Conservation (phyloP, 345 rosid genomes). For the Eutrema heterophyllum region DNA sequence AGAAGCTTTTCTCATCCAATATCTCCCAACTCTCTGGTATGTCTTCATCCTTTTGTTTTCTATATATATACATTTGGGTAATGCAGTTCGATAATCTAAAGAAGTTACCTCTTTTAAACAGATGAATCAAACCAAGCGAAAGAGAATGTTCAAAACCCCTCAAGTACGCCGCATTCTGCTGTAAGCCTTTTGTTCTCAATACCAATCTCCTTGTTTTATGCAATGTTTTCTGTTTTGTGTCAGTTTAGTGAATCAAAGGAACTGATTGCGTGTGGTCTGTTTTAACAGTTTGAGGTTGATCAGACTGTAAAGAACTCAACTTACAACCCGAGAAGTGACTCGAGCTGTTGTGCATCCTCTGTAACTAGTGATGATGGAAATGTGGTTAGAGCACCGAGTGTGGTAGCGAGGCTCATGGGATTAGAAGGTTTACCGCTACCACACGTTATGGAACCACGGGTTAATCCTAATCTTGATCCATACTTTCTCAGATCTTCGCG, state of each 20-base stretch:
- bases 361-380: slow-evolving; percentile 83
- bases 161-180: slow-evolving; percentile 6
- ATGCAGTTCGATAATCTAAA: background rate
- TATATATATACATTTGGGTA: background rate
- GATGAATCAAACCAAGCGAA: slow-evolving; percentile 29
- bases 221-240: background rate
- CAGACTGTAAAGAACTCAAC: slow-evolving; percentile 45
- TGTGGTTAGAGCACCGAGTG: slow-evolving; percentile 77
- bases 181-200: slow-evolving; percentile 17
- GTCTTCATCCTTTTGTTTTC: slow-evolving; percentile 27
- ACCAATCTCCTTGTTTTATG: background rate
- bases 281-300: slow-evolving; percentile 68
- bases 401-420: slow-evolving; percentile 98
- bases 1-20: slow-evolving; percentile 75
- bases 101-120: slow-evolving; percentile 3
- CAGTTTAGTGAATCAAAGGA: slow-evolving; percentile 29
- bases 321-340: slow-evolving; percentile 54
- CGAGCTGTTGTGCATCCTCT: slow-evolving; percentile 89
- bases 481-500: slow-evolving; percentile 50
- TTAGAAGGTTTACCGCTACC: slow-evolving; percentile 74
- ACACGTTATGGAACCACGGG: slow-evolving; percentile 44
- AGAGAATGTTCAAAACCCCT: slow-evolving; percentile 25
- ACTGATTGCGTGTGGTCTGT: slow-evolving; percentile 5
- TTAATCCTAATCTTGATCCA: slow-evolving; percentile 49
- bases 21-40: slow-evolving; percentile 31